Evolutionary conservation across 306 rosid genomes (phyloP).

Genomic region (Quercus rubra): DNA sequence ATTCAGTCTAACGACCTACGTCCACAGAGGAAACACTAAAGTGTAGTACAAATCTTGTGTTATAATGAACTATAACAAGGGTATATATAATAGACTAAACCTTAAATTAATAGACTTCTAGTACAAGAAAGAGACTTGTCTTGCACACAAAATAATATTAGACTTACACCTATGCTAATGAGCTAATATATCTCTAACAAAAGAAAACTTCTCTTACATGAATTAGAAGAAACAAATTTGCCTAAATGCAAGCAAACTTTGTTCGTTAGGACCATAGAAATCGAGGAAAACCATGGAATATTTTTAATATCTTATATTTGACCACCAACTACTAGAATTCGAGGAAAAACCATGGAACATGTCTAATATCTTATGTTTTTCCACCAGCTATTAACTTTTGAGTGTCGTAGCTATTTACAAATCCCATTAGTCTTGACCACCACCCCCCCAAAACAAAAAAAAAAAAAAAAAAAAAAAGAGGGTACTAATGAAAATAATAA

Average conservation of each 20-base stretch:
- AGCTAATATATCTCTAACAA: neutral
- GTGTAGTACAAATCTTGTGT: too few species aligned
- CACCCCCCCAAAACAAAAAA: too few species aligned
- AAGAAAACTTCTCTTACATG: neutral
- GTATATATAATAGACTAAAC: too few species aligned
- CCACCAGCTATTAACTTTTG: neutral
- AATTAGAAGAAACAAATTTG: too few species aligned
- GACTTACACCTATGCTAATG: rapidly evolving
- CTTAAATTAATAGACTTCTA: too few species aligned
- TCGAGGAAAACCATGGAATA: neutral
- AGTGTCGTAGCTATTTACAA: conserved; percentile 22
- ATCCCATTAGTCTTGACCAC: neutral
- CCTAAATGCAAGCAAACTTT: too few species aligned
- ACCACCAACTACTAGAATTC: neutral
- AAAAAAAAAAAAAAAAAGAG: neutral
- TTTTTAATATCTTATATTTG: neutral
- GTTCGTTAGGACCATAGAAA: neutral
- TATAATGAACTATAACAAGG: rapidly evolving
- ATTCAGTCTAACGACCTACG: rapidly evolving
- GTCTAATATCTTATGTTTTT: neutral
- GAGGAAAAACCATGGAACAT: neutral
- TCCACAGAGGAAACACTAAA: too few species aligned
- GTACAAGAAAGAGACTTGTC: too few species aligned
- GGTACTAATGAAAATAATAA: too few species aligned
- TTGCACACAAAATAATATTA: too few species aligned